These are phyloP conservation scores for Taiozyma sp. DNA, from an alignment of 1,139 yeast genomes.

Conservation along the genomic window DNA sequence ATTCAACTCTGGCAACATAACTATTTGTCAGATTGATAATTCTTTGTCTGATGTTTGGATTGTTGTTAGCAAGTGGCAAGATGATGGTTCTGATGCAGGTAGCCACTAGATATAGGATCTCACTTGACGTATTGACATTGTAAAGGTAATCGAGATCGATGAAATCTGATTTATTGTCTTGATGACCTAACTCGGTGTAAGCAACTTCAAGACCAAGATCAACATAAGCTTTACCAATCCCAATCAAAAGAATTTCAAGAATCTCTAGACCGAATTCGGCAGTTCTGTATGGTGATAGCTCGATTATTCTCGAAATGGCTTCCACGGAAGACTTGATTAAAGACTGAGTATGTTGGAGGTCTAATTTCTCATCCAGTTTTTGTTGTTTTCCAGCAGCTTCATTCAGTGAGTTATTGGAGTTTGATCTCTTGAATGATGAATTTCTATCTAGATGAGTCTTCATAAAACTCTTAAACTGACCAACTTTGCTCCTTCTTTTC, in stretches of 20 bases:
- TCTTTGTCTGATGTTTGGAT: conserved; percentile 56
- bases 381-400: conserved; percentile 11
- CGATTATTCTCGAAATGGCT: conserved; percentile 73
- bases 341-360: conserved; percentile 50
- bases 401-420: conserved; percentile 2
- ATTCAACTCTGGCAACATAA: conserved; percentile 64
- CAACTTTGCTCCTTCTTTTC: conserved; percentile 27
- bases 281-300: conserved; percentile 60
- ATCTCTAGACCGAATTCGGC: conserved; percentile 64
- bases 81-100: conserved; percentile 68
- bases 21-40: conserved; percentile 64
- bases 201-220: conserved; percentile 75
- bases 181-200: conserved; percentile 37
- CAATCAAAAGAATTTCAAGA: conserved; percentile 61
- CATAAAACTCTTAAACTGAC: conserved; percentile 34
- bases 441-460: conserved; percentile 36
- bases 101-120: conserved; percentile 63
- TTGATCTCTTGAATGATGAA: conserved; percentile 27
- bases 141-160: conserved; percentile 44
- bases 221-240: conserved; percentile 70
- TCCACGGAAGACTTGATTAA: conserved; percentile 74
- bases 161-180: conserved; percentile 29
- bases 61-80: conserved; percentile 64
- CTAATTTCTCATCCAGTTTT: conserved; percentile 27
- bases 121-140: conserved; percentile 53